Evolutionary conservation across 345 rosid species (phyloP).

Genomic region (Boechera retrofracta): DNA sequence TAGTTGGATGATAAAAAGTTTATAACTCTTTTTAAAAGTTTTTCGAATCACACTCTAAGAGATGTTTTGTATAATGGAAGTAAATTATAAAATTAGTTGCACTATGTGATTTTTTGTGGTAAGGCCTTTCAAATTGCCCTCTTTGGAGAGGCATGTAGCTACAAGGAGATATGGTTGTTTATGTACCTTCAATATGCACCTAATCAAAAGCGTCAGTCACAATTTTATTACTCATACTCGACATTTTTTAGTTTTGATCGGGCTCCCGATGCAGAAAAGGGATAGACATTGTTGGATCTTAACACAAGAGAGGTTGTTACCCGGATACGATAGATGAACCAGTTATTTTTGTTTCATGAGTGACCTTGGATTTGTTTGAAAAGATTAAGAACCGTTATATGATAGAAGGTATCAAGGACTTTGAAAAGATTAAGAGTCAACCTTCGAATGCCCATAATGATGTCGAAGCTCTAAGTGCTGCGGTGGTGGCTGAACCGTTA

Average conservation of each 20-base stretch:
- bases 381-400: background rate
- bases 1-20: too few species aligned
- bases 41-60: background rate
- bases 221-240: background rate
- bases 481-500: background rate
- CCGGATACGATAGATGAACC: background rate
- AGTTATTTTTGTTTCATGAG: background rate
- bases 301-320: conserved; percentile 2
- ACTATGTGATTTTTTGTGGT: background rate
- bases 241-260: background rate
- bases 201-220: background rate
- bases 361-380: background rate
- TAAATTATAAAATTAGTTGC: background rate
- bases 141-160: background rate
- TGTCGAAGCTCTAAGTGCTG: conserved; percentile 1
- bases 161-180: background rate
- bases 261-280: background rate
- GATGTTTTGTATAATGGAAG: background rate
- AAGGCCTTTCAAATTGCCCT: background rate
- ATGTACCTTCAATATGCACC: background rate
- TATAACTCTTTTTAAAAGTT: too few species aligned
- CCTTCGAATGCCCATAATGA: background rate
- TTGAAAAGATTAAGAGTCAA: background rate
- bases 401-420: background rate
- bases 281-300: background rate